Conservation (phyloP, 2,329 filamentous ascomycete species). For the Diplocarpon rosae region DNA sequence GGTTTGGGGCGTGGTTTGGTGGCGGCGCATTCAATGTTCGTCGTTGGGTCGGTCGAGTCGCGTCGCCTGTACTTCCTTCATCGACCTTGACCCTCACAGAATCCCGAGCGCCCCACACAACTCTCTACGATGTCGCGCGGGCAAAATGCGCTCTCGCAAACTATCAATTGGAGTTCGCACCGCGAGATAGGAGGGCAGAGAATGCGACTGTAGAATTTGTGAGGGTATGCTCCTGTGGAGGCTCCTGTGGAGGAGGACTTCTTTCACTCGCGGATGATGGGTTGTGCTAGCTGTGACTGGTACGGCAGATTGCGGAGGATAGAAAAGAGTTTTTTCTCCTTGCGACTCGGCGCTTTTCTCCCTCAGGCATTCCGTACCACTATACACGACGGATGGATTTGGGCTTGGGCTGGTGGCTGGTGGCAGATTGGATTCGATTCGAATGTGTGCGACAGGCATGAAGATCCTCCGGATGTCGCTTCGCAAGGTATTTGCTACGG, state of each 20-base stretch:
- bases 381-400: too few relatives aligned
- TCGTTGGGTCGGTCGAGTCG: not conserved
- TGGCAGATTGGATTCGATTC: too few relatives aligned
- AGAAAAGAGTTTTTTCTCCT: too few relatives aligned
- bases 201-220: constrained; percentile 8
- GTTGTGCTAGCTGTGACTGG: too few relatives aligned
- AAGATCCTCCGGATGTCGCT: too few relatives aligned
- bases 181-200: constrained; percentile 2
- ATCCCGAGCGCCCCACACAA: not conserved
- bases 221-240: constrained; percentile 19
- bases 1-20: not conserved
- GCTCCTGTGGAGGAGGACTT: too few relatives aligned
- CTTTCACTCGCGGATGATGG: constrained; percentile 8
- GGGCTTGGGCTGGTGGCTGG: too few relatives aligned
- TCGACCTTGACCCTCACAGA: not conserved
- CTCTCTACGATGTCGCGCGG: not conserved
- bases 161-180: not conserved
- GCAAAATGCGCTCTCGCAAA: constrained; percentile 1
- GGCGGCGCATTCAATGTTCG: not conserved
- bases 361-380: too few relatives aligned
- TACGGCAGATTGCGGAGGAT: too few relatives aligned
- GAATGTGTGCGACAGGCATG: too few relatives aligned
- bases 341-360: too few relatives aligned
- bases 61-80: constrained; percentile 1
- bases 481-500: too few relatives aligned